Conservation (phyloP, 1,139 yeast species). For the Magnusiomyces clavatus region DNA sequence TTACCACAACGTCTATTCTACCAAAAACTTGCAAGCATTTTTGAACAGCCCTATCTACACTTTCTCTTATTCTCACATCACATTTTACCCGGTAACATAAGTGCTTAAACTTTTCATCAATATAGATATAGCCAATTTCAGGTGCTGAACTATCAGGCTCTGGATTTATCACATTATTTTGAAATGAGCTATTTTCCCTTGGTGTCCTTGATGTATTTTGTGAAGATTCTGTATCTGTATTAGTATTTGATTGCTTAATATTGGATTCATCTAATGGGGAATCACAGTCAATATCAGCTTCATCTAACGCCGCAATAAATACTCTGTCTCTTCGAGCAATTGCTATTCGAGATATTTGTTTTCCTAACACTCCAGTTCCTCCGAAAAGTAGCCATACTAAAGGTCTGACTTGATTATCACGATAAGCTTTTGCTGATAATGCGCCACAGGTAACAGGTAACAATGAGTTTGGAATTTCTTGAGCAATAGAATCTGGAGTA, state of each 20-base stretch:
- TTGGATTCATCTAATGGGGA: background rate
- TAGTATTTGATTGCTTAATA: background rate
- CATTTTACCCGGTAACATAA: slow-evolving; percentile 13
- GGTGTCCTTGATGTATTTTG: background rate
- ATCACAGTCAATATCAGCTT: slow-evolving; percentile 4
- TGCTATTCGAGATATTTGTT: slow-evolving; percentile 12
- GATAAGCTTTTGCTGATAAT: slow-evolving; percentile 10
- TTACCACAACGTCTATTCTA: slow-evolving; percentile 14
- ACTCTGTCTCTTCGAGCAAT: slow-evolving; percentile 13
- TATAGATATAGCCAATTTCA: slow-evolving; percentile 2
- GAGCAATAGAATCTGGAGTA: slow-evolving; percentile 8
- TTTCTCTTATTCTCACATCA: slow-evolving; percentile 12
- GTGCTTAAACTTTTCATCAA: slow-evolving; percentile 9
- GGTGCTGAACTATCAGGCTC: slow-evolving; percentile 1
- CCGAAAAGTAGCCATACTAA: slow-evolving; percentile 15
- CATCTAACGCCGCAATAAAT: slow-evolving; percentile 14
- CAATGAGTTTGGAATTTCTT: slow-evolving; percentile 9
- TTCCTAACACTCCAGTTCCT: slow-evolving; percentile 15
- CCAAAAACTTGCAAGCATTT: slow-evolving; percentile 11
- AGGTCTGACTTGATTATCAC: slow-evolving; percentile 10
- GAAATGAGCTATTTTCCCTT: background rate
- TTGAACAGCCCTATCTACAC: slow-evolving; percentile 13
- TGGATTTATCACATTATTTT: background rate
- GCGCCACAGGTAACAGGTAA: slow-evolving; percentile 13
- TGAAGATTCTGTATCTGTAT: background rate